Base-by-base conservation (phyloP, 306 rosid genomes). In the Leucaena leucocephala region DNA sequence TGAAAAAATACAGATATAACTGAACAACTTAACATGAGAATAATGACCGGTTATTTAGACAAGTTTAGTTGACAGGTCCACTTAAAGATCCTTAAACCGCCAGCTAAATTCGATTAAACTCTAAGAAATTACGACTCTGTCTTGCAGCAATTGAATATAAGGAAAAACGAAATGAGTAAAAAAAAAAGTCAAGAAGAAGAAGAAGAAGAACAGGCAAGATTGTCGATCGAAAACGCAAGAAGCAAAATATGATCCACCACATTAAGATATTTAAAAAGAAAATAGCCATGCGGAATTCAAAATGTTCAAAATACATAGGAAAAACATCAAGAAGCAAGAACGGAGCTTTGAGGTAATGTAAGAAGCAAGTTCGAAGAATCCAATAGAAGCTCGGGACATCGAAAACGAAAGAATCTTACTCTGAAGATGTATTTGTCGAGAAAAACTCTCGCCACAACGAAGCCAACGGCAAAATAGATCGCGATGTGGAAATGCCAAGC, bases 391-490 rank as follows among this genome's bases (percentile, higher is more conserved):
- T 22, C 40, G 12, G 17, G 33, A 22, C 10, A 42, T 7, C 15
- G 33, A 69, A 21, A 71, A 27, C 36, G 27, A 39, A 61, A 59
- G 80, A 83, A 84, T 80, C 97, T 86, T 90, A 95, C 97, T 65
- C 89, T 87, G 66, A 91, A 92, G 75, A 95, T 74, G 91, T 70
- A 91, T 86, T 73, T 91, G 84, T 94, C 97, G 16, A 94, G 84
- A 46, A 91, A 35, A 89, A 87, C 80, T 80, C 94, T 85, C 12
- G 88, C 91, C 17, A 45, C 84, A 40, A 84, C 75, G 84, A 82
- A 85, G 75, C 83, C 81, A 27, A 87, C 34, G 17, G 97, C 88
- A 81, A 89, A 89, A 86, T 76, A 93, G 86, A 92, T 49, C 59
- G 93, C 91, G 80, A 87, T 34, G 74, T 77, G 4, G 81, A 91